Conservation (phyloP, 2,329 filamentous ascomycete species). For the Cucurbitaria berberidis region DNA sequence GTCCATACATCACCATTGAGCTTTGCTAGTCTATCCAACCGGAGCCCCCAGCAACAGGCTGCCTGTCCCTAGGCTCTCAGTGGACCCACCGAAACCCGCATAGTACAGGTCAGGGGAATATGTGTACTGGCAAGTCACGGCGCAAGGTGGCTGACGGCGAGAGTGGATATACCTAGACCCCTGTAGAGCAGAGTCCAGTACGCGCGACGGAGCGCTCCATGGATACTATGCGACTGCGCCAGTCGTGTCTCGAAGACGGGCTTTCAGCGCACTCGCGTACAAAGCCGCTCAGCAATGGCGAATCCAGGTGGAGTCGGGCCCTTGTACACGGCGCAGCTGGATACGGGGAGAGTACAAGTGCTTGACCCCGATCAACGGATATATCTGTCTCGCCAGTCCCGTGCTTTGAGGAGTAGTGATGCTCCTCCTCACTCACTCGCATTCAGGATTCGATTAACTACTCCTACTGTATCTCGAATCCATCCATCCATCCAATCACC, state of each 20-base stretch:
- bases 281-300: constrained; percentile 34
- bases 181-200: constrained; percentile 35
- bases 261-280: constrained; percentile 21
- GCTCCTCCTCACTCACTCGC: constrained; percentile 30
- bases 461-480: constrained; percentile 20
- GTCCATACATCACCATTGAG: constrained; percentile 20
- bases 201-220: constrained; percentile 29
- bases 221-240: constrained; percentile 31
- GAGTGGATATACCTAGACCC: constrained; percentile 30
- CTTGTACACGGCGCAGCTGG: constrained; percentile 32
- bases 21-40: constrained; percentile 31
- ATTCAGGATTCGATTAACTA: constrained; percentile 26
- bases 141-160: constrained; percentile 24
- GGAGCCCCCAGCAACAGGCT: constrained; percentile 30
- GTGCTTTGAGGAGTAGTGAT: constrained; percentile 36
- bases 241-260: constrained; percentile 28
- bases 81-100: constrained; percentile 26
- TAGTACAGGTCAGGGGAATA: constrained; percentile 24
- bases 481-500: background rate
- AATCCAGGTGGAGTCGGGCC: constrained; percentile 21
- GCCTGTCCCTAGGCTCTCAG: constrained; percentile 26
- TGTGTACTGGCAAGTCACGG: constrained; percentile 36
- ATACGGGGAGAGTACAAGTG: constrained; percentile 20
- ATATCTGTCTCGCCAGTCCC: constrained; percentile 38
- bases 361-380: constrained; percentile 18